These are phyloP conservation scores for Phialemonium atrogriseum DNA, from an alignment of 2,329 filamentous ascomycete species.

Conservation along the genomic window DNA sequence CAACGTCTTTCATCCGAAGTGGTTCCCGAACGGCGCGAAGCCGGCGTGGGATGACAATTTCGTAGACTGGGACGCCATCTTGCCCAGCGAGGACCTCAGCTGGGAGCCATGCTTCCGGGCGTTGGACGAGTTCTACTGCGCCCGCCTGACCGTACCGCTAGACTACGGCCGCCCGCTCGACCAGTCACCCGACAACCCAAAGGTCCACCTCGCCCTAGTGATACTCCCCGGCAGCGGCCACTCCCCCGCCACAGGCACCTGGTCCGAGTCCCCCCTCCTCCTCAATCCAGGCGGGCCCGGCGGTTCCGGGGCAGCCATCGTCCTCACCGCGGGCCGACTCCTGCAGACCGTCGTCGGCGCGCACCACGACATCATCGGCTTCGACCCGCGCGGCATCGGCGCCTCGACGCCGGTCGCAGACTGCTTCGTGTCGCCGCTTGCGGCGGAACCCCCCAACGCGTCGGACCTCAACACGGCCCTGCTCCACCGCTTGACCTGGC, in stretches of 20 bases:
- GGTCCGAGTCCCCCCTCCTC: conserved; percentile 30
- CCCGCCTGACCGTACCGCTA: conserved; percentile 37
- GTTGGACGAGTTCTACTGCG: conserved; percentile 24
- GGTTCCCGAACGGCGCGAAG: no score
- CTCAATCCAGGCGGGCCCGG: conserved; percentile 40
- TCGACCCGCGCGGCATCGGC: conserved; percentile 37
- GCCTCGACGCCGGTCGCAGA: conserved; percentile 29
- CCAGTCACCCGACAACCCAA: conserved; percentile 19
- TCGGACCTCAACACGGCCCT: conserved; percentile 18
- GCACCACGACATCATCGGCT: conserved; percentile 36
- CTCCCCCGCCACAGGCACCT: conserved; percentile 18
- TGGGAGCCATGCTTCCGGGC: conserved; percentile 32
- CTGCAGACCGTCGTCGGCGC: conserved; percentile 28
- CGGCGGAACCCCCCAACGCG: conserved; percentile 7
- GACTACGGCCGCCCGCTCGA: conserved; percentile 34
- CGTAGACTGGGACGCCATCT: conserved; percentile 23
- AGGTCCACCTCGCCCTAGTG: conserved; percentile 29
- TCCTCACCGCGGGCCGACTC: conserved; percentile 14
- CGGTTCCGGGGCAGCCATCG: conserved; percentile 27
- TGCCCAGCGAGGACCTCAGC: conserved; percentile 31
- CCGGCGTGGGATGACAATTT: no score
- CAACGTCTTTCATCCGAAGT: no score
- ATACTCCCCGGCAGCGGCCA: conserved; percentile 23
- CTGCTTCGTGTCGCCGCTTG: conserved; percentile 22
- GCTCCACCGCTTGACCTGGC: conserved; percentile 25